These are phyloP conservation scores for Psilocybe sp. DNA, from an alignment of 768 basidiomycete species.

Conservation along the genomic window DNA sequence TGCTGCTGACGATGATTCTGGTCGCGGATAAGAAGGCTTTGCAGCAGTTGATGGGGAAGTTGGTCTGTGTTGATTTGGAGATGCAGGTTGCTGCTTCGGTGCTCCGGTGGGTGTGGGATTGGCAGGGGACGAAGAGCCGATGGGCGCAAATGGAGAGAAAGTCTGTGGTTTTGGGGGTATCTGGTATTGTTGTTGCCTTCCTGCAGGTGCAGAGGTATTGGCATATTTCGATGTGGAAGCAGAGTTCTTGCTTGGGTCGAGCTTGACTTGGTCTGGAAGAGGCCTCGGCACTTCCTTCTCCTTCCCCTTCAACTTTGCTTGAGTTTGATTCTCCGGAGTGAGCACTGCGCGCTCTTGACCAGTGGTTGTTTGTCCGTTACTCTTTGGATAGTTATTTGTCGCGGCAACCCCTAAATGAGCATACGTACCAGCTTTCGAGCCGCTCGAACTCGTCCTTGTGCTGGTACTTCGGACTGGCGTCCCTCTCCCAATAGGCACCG, in stretches of 20 bases:
- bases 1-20: no score
- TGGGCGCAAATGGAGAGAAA: slow-evolving; percentile 19
- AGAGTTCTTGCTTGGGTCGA: neutral
- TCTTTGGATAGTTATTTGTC: no score
- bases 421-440: no score
- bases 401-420: no score
- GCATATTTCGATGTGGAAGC: neutral
- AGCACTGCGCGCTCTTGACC: no score
- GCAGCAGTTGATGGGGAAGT: neutral
- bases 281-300: no score
- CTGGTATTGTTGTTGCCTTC: neutral
- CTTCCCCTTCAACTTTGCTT: no score
- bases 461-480: neutral
- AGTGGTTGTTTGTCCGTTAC: no score
- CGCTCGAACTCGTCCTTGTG: no score
- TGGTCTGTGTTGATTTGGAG: neutral
- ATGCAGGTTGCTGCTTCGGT: neutral
- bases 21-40: no score
- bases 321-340: no score
- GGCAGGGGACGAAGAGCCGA: slow-evolving; percentile 1
- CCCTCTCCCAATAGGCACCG: slow-evolving; percentile 24
- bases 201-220: neutral
- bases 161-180: slow-evolving; percentile 15
- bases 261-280: neutral
- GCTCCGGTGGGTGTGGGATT: neutral